Evolutionary conservation across 163 green algal genomes (phyloP), one percentile per base, ranked within the genome.

Genomic region (Scenedesmus sp.): DNA sequence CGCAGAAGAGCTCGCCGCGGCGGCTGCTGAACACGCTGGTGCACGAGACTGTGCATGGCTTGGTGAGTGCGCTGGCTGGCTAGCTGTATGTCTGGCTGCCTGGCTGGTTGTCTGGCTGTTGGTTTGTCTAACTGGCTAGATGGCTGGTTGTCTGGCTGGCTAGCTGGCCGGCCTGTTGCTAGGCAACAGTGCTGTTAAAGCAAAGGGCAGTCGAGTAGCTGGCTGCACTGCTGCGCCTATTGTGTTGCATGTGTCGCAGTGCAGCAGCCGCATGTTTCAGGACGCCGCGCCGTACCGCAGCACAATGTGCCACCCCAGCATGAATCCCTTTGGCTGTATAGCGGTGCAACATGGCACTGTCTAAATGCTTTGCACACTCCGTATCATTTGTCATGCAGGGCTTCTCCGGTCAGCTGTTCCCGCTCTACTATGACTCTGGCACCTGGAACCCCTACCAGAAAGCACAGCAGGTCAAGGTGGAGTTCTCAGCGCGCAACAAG

Each of bases 361-460:
- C 34, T 46, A 46, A 46, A 46, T 46, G 34, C 34, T 46, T 46
- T 46, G 34, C 34, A 46, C 34, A 46, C 34, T 46, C 34, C 34
- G 4, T 34, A 26, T 74, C n/a, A 13, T 83, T 7, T 67, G 54
- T 12, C 0, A 6, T 84, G n/a, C 88, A 92, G 88, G 88, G 88
- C 26, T 92, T 92, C 20, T 89, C 82, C 10, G 88, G 82, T 1
- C 81, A 92, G 81, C 66, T 92, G 26, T 88, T 89, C 52, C 81
- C 88, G 7, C 54, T 92, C 9, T 92, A 89, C 66, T 92, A 92
- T 20, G 88, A 92, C 55, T 73, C 79, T 18, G 16, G 12, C 20
- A 85, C 88, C 54, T 88, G 88, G 81, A 92, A 92, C 54, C 88
- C 81, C 15, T 92, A 92, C 88, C 12, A 73, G 12, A 88, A 92